Conservation (phyloP, 371 early-diverging fungal species). For the Actinomortierella ambigua region DNA sequence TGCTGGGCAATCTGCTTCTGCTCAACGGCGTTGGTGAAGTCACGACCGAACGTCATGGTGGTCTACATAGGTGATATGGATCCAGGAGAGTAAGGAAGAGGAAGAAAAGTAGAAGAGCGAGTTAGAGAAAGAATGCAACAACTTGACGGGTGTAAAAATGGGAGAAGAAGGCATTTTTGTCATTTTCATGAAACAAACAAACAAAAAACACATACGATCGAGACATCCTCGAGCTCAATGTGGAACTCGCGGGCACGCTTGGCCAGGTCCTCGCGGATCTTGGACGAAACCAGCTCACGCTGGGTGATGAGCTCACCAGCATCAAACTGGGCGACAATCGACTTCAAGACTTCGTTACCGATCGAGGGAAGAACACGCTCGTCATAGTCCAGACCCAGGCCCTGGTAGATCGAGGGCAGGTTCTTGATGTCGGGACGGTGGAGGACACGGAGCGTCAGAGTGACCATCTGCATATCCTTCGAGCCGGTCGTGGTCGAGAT, state of each 20-base stretch:
- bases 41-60: conserved; percentile 96
- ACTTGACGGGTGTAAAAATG: no score
- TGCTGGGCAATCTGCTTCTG: conserved; percentile 95
- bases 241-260: conserved; percentile 95
- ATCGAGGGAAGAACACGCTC: conserved; percentile 98
- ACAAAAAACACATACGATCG: conserved; percentile 74
- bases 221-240: conserved; percentile 97
- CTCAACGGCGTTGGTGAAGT: conserved; percentile 94
- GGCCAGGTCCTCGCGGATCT: conserved; percentile 93
- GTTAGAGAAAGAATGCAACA: no score
- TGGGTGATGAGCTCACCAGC: conserved; percentile 98
- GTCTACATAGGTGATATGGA: conserved; percentile 67
- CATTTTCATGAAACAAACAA: not conserved
- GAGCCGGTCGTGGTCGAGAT: conserved; percentile 94
- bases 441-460: conserved; percentile 92
- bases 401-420: conserved; percentile 88
- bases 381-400: conserved; percentile 94
- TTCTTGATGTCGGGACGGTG: conserved; percentile 87
- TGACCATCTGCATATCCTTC: conserved; percentile 92
- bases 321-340: conserved; percentile 99
- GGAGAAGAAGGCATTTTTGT: not conserved
- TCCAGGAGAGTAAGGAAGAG: no score
- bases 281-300: conserved; percentile 94
- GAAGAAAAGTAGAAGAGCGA: no score
- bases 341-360: conserved; percentile 98